These are phyloP conservation scores for Diaporthe australafricana DNA, from an alignment of 2,329 filamentous ascomycete species.

Conservation along the genomic window DNA sequence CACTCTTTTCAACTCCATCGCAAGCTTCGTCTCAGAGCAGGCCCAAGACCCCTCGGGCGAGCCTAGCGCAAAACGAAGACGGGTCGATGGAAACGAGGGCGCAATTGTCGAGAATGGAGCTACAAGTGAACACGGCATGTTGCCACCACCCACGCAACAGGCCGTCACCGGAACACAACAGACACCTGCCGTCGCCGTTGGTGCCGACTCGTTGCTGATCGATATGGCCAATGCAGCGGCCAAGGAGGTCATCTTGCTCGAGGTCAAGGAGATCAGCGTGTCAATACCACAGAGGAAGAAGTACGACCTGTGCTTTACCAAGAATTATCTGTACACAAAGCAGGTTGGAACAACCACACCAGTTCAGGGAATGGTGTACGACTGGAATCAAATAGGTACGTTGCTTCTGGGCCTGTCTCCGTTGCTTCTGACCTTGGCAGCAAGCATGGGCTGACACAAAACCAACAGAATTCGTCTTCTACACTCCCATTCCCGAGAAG, in stretches of 20 bases:
- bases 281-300: slow-evolving; percentile 77
- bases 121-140: slow-evolving; percentile 26
- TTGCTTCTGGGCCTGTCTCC: slow-evolving; percentile 18
- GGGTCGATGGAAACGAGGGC: slow-evolving; percentile 30
- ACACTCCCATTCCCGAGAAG: slow-evolving; percentile 74
- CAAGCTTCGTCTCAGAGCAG: slow-evolving; percentile 36
- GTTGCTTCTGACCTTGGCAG: too few relatives aligned
- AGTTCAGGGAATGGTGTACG: slow-evolving; percentile 65
- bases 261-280: slow-evolving; percentile 75
- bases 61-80: slow-evolving; percentile 34
- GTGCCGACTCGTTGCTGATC: slow-evolving; percentile 37
- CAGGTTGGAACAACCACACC: slow-evolving; percentile 63
- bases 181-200: slow-evolving; percentile 30
- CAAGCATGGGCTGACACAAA: not conserved
- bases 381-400: slow-evolving; percentile 72
- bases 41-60: slow-evolving; percentile 21
- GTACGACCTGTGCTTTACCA: slow-evolving; percentile 72
- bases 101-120: slow-evolving; percentile 15
- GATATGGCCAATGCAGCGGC: slow-evolving; percentile 50
- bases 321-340: slow-evolving; percentile 68
- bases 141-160: slow-evolving; percentile 13
- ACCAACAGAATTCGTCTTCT: slow-evolving; percentile 68
- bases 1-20: slow-evolving; percentile 63
- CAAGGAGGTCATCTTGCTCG: slow-evolving; percentile 65
- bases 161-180: slow-evolving; percentile 20